phyloP scores from a whole-genome alignment of 1,284 basidiomycete species.

The Cryptococcus neoformans region DNA sequence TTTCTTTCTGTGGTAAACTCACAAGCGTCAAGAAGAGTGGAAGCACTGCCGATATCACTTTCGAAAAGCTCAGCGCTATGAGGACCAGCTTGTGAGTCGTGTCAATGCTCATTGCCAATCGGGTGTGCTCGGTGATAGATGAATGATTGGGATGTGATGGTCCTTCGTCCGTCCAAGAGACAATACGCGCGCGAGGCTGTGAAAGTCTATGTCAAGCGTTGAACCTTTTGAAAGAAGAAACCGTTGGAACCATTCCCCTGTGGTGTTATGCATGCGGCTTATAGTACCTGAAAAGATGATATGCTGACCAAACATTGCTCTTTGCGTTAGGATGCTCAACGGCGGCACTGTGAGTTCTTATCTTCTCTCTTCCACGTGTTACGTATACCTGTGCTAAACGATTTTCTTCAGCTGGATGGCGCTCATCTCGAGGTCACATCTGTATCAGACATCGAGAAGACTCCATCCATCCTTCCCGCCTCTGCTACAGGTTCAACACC shows the following conservation, averaged over 20 bases:
- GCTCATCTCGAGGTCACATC: slow-evolving; percentile 51
- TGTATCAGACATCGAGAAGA: slow-evolving; percentile 35
- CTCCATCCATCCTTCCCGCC: slow-evolving; percentile 34
- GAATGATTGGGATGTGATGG: too few relatives aligned
- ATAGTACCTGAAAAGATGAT: neutral
- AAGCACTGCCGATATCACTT: slow-evolving; percentile 48
- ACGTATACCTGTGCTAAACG: neutral
- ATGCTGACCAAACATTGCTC: neutral
- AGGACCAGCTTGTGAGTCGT: slow-evolving; percentile 45
- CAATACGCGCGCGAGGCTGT: neutral
- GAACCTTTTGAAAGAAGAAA: too few relatives aligned
- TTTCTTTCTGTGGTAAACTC: slow-evolving; percentile 50
- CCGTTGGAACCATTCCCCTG: too few relatives aligned
- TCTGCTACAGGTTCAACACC: slow-evolving; percentile 38
- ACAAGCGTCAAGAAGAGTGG: slow-evolving; percentile 44
- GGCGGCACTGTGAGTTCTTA: slow-evolving; percentile 45
- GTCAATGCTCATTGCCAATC: too few relatives aligned
- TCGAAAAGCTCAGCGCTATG: slow-evolving; percentile 51
- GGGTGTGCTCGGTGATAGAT: neutral
- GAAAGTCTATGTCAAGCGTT: too few relatives aligned
- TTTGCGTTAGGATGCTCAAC: slow-evolving; percentile 40
- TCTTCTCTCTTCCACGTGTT: neutral
- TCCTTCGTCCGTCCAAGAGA: neutral
- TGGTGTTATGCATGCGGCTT: too few relatives aligned
- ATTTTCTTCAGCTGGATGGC: slow-evolving; percentile 41